phyloP scores from a whole-genome alignment of 2,329 filamentous ascomycete species.

The Proliferodiscus dingleyae region DNA sequence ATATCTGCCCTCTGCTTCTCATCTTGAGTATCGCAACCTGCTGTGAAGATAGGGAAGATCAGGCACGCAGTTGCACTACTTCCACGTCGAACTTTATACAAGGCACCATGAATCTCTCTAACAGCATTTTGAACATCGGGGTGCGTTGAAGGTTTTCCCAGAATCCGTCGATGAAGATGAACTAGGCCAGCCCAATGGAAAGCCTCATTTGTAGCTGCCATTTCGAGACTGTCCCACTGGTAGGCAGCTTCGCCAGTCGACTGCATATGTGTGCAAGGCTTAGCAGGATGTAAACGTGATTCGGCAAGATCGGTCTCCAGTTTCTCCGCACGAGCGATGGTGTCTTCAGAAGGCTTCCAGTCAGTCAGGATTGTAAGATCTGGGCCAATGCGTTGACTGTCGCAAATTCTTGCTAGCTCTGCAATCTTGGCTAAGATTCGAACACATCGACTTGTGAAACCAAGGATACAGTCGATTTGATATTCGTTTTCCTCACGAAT shows the following conservation, averaged over 20 bases:
- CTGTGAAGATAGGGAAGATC: slow-evolving; percentile 78
- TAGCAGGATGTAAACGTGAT: slow-evolving; percentile 42
- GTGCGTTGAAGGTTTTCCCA: slow-evolving; percentile 55
- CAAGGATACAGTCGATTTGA: slow-evolving; percentile 75
- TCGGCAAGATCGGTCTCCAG: slow-evolving; percentile 58
- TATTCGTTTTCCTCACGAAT: slow-evolving; percentile 55
- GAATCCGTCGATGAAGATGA: slow-evolving; percentile 68
- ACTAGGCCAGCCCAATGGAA: slow-evolving; percentile 77
- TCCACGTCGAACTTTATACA: slow-evolving; percentile 58
- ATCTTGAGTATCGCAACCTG: slow-evolving; percentile 67
- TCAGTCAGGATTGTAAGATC: slow-evolving; percentile 44
- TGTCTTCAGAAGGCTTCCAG: slow-evolving; percentile 54
- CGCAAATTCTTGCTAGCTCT: slow-evolving; percentile 64
- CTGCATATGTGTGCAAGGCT: slow-evolving; percentile 39
- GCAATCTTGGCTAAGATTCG: slow-evolving; percentile 68
- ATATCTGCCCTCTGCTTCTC: slow-evolving; percentile 53
- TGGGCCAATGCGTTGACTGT: slow-evolving; percentile 56
- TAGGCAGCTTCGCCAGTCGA: slow-evolving; percentile 44
- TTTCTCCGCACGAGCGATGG: slow-evolving; percentile 51
- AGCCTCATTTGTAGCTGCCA: slow-evolving; percentile 68
- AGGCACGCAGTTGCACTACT: slow-evolving; percentile 70
- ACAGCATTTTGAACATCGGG: slow-evolving; percentile 59
- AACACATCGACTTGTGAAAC: slow-evolving; percentile 69
- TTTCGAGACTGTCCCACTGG: slow-evolving; percentile 57
- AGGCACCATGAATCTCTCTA: slow-evolving; percentile 54